Conservation (phyloP, 331 rosid genomes). For the Arachis monticola region DNA sequence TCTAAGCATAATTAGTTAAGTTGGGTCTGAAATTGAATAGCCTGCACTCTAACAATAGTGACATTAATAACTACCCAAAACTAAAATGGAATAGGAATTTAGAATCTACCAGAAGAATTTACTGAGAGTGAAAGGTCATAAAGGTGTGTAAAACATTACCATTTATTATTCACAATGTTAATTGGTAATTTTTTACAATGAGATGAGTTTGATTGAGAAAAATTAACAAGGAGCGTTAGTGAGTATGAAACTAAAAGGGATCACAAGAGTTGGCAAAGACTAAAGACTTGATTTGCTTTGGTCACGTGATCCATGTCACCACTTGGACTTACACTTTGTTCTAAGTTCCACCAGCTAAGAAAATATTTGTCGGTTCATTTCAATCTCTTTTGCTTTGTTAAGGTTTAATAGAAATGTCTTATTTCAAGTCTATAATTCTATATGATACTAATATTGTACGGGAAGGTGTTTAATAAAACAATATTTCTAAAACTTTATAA, state of each 20-base stretch:
- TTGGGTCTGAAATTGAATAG: slow-evolving; percentile 43
- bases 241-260: not conserved
- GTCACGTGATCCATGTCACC: slow-evolving; percentile 45
- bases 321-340: not conserved
- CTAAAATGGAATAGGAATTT: slow-evolving; percentile 26
- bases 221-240: not conserved
- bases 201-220: not conserved
- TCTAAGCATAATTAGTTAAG: slow-evolving; percentile 29
- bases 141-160: slow-evolving; percentile 26
- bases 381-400: not conserved
- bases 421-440: too few relatives aligned
- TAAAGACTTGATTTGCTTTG: slow-evolving; percentile 35
- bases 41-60: slow-evolving; percentile 21
- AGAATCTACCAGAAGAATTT: slow-evolving; percentile 26
- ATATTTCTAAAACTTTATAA: too few relatives aligned
- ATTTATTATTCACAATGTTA: slow-evolving; percentile 23
- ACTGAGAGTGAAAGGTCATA: slow-evolving; percentile 19
- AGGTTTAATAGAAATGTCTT: too few relatives aligned
- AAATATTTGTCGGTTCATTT: not conserved
- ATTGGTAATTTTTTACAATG: too few relatives aligned
- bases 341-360: slow-evolving; percentile 1
- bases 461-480: too few relatives aligned
- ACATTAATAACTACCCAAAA: slow-evolving; percentile 27
- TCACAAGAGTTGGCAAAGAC: slow-evolving; percentile 25
- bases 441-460: too few relatives aligned